Evolutionary conservation across 495 filamentous ascomycete species (phyloP).

Genomic region (Talaromyces adpressus): DNA sequence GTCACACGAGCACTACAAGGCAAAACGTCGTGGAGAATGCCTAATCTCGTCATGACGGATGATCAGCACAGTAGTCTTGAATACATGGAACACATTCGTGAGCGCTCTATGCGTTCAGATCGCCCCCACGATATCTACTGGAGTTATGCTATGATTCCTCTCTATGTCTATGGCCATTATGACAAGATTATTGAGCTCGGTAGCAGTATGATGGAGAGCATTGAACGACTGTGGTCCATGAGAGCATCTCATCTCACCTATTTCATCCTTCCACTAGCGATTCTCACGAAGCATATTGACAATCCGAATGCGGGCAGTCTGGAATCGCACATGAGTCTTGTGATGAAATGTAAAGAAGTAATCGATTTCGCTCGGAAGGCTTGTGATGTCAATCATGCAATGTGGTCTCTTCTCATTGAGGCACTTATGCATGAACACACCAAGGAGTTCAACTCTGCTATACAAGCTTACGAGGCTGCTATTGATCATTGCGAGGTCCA

Average conservation of each 20-base stretch:
- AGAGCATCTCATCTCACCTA: conserved; percentile 56
- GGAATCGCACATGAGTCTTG: conserved; percentile 46
- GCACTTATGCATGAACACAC: conserved; percentile 64
- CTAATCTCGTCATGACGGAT: conserved; percentile 62
- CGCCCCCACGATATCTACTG: conserved; percentile 66
- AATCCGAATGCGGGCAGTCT: conserved; percentile 41
- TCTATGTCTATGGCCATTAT: conserved; percentile 73
- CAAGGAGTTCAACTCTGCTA: conserved; percentile 52
- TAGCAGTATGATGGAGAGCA: conserved; percentile 47
- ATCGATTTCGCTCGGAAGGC: conserved; percentile 62
- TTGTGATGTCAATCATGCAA: conserved; percentile 71
- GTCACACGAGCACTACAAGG: conserved; percentile 74
- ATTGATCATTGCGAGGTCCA: conserved; percentile 76
- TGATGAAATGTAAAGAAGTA: conserved; percentile 50
- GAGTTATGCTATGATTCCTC: conserved; percentile 59
- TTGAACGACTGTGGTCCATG: conserved; percentile 63
- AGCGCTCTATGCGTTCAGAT: conserved; percentile 44
- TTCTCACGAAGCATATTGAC: conserved; percentile 55
- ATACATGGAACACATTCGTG: conserved; percentile 54
- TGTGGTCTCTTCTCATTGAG: conserved; percentile 68
- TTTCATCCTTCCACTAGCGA: conserved; percentile 64
- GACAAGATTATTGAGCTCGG: conserved; percentile 62
- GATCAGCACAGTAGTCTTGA: conserved; percentile 54
- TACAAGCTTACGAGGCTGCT: conserved; percentile 41
- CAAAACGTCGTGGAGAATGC: conserved; percentile 56